phyloP scores from a whole-genome alignment of 2,329 filamentous ascomycete genomes.

The Zasmidium angulare region DNA sequence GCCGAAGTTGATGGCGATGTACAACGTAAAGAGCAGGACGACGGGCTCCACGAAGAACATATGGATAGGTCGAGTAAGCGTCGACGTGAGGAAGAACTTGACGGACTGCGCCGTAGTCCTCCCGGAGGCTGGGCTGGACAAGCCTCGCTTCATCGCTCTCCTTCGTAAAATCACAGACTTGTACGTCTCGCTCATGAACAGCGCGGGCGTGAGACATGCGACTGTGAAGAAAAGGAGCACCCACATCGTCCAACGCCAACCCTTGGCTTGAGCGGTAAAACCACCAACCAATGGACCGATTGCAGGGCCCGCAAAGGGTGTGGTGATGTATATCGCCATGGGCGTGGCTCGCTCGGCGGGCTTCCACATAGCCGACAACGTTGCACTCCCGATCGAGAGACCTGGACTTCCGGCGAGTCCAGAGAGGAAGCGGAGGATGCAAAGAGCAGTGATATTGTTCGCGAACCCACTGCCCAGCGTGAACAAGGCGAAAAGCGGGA shows the following conservation, averaged over 20 bases:
- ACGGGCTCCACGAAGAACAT: slow-evolving; percentile 44
- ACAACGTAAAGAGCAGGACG: slow-evolving; percentile 39
- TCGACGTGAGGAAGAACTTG: slow-evolving; percentile 7
- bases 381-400: slow-evolving; percentile 21
- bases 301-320: slow-evolving; percentile 13
- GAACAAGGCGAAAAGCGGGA: slow-evolving; percentile 55
- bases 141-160: slow-evolving; percentile 21
- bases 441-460: slow-evolving; percentile 53
- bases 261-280: slow-evolving; percentile 29
- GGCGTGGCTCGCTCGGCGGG: slow-evolving; percentile 18
- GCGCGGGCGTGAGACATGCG: slow-evolving; percentile 22
- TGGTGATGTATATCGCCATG: slow-evolving; percentile 14
- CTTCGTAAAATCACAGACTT: slow-evolving; percentile 31
- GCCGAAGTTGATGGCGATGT: slow-evolving; percentile 41
- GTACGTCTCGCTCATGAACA: slow-evolving; percentile 34
- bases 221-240: slow-evolving; percentile 27
- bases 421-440: slow-evolving; percentile 66
- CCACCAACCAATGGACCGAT: slow-evolving; percentile 37
- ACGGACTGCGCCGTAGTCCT: slow-evolving; percentile 5
- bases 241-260: slow-evolving; percentile 38
- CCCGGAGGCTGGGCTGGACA: neutral
- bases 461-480: slow-evolving; percentile 56
- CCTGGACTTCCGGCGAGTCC: slow-evolving; percentile 68
- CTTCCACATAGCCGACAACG: slow-evolving; percentile 22
- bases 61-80: slow-evolving; percentile 29